phyloP scores from a whole-genome alignment of 2,329 filamentous ascomycete genomes.

The Endocalyx cinctus region DNA sequence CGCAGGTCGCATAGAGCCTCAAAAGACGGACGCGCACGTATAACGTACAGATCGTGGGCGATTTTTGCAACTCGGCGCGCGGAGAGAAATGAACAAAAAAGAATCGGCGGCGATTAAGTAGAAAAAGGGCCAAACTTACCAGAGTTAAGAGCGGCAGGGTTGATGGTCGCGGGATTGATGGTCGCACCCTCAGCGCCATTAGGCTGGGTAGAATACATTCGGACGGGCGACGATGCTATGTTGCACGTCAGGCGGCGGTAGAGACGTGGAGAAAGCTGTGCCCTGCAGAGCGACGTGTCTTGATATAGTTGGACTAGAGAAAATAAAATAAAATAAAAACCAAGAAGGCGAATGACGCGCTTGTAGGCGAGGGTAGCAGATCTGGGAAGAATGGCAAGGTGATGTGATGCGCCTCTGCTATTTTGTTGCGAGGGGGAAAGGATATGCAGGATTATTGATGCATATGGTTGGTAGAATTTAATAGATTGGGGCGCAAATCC shows the following conservation, averaged over 20 bases:
- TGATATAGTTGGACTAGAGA: slow-evolving; percentile 52
- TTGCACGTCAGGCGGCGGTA: slow-evolving; percentile 29
- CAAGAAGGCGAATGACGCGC: slow-evolving; percentile 29
- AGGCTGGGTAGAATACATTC: slow-evolving; percentile 59
- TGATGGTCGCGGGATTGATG: slow-evolving; percentile 85
- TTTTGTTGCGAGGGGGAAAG: slow-evolving; percentile 22
- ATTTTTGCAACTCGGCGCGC: no score
- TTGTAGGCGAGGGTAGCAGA: slow-evolving; percentile 28
- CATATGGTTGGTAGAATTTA: slow-evolving; percentile 43
- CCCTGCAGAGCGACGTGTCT: slow-evolving; percentile 57
- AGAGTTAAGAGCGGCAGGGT: slow-evolving; percentile 51
- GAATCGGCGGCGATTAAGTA: no score
- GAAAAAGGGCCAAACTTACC: no score
- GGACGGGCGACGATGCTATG: slow-evolving; percentile 39
- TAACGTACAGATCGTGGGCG: no score
- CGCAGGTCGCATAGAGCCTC: no score
- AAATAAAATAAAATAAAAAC: slow-evolving; percentile 25
- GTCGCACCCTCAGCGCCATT: slow-evolving; percentile 80
- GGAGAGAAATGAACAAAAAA: no score
- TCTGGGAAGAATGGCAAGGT: slow-evolving; percentile 19
- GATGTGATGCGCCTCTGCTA: not conserved
- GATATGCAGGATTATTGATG: slow-evolving; percentile 43
- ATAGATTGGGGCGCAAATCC: slow-evolving; percentile 38
- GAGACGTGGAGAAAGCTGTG: slow-evolving; percentile 33
- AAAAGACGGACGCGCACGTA: no score